Evolutionary conservation across 2,329 filamentous ascomycete species (phyloP), one percentile per base, ranked within the genome.

Genomic region (Fusarium sambucinum): DNA sequence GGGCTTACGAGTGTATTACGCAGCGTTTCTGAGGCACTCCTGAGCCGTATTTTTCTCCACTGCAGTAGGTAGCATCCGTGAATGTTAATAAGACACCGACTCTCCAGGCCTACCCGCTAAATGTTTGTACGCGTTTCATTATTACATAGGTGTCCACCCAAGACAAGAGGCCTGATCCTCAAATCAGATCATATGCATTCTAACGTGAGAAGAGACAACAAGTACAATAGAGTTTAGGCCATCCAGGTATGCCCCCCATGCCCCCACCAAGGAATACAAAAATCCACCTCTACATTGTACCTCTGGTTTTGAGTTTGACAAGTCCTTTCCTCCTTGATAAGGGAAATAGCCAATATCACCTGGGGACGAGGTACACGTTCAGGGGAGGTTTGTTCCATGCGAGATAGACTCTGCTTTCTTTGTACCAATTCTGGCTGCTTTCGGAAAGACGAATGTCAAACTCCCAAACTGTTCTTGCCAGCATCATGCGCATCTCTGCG

Each of bases 401-500:
- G 3, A 61, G 25, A 17, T 61, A 58, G 6, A 42, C 41, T 17
- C 48, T 23, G 1, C 30, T 45, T 12, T 21, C 12, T 0, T 21
- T 3, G 6, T 44, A 38, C 58, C 58, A 61, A 14, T 41, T 25
- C 6, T 14, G 23, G 13, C 45, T 51, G 4, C 48, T 27, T 2
- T 21, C 21, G 6, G 37, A 21, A 3, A 58, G 29, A 4, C 32
- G 23, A 6, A 62, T 23, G 8, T 62, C 46, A 25, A 59, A 62
- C 11, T 59, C 57, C 59, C 59, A 62, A 6, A 52, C 23, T 5
- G 57, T 21, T 11, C 41, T 37, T 4, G 59, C 59, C 3, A 62
- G 21, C 16, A 62, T 53, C 12, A 62, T 42, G 5, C 59, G 35
- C 55, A 62, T 62, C 12, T 62, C 59, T 2, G 59, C 59, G 23